Conservation (phyloP, 148 eudicot species). For the Fagopyrum esculentum region DNA sequence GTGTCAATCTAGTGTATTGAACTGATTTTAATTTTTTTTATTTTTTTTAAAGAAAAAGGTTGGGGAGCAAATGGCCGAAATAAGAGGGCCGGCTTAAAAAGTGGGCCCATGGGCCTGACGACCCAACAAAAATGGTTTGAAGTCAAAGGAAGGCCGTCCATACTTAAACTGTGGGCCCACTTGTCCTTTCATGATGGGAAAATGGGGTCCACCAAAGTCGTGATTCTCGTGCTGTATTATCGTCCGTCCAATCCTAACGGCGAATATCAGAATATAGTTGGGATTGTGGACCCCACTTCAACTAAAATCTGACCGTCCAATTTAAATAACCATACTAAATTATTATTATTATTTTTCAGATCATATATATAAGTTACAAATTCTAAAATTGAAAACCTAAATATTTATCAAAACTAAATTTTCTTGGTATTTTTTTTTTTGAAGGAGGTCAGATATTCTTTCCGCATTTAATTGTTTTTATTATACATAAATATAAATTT, state of each 20-base stretch:
- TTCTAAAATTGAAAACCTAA: too few relatives aligned
- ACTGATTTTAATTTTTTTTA: too few relatives aligned
- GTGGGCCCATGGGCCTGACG: not conserved
- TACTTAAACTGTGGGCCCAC: not conserved
- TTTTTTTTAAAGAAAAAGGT: too few relatives aligned
- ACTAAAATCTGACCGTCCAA: conserved; percentile 1
- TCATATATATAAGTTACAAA: too few relatives aligned
- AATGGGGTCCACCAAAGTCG: not conserved
- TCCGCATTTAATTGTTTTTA: too few relatives aligned
- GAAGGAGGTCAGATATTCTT: too few relatives aligned
- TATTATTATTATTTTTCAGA: too few relatives aligned
- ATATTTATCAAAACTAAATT: too few relatives aligned
- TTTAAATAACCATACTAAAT: not conserved
- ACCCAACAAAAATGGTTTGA: conserved; percentile 2
- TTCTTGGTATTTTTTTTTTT: too few relatives aligned
- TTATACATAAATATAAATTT: too few relatives aligned
- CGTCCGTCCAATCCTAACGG: conserved; percentile 9
- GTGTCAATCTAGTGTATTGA: not conserved
- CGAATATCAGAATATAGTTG: conserved; percentile 1
- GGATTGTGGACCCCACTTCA: conserved; percentile 3
- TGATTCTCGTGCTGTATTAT: conserved; percentile 5
- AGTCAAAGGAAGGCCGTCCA: not conserved
- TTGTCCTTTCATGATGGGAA: not conserved
- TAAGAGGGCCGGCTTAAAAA: conserved; percentile 8
- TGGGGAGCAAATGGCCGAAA: conserved; percentile 1